These are phyloP conservation scores for Fraxinus greggii DNA, from an alignment of 305 asterid genomes.

Conservation along the genomic window DNA sequence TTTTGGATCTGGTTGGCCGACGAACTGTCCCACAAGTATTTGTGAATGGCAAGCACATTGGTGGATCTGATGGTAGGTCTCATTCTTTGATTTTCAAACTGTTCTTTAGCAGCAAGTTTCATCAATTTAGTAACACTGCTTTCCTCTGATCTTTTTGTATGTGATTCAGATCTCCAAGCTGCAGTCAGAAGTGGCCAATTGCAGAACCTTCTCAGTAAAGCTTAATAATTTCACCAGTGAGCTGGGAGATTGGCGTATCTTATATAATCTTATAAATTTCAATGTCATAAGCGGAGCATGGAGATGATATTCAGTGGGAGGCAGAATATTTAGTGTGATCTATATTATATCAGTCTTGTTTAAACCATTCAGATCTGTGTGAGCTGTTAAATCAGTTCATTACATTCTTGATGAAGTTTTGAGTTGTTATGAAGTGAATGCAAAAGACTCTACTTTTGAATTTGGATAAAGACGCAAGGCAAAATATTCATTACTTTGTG, in stretches of 20 bases:
- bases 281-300: conserved; percentile 5
- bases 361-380: conserved; percentile 10
- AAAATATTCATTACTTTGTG: background rate
- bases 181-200: conserved; percentile 64
- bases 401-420: conserved; percentile 13
- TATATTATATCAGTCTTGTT: background rate
- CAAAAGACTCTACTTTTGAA: background rate
- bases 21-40: conserved; percentile 94
- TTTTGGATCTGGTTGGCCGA: conserved; percentile 73
- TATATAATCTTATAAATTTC: conserved; percentile 2
- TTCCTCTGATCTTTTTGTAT: conserved; percentile 11
- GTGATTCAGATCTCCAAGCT: conserved; percentile 57
- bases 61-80: conserved; percentile 82
- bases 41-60: conserved; percentile 91
- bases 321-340: background rate
- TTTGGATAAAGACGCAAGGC: background rate
- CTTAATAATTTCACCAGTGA: conserved; percentile 36
- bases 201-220: conserved; percentile 63
- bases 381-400: background rate
- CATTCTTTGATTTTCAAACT: background rate
- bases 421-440: conserved; percentile 3
- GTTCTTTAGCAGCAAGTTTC: background rate
- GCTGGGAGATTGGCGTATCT: conserved; percentile 14
- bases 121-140: background rate
- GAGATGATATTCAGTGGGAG: background rate